Evolutionary conservation across 306 rosid species (phyloP).

Genomic region (Rubus idaeus): DNA sequence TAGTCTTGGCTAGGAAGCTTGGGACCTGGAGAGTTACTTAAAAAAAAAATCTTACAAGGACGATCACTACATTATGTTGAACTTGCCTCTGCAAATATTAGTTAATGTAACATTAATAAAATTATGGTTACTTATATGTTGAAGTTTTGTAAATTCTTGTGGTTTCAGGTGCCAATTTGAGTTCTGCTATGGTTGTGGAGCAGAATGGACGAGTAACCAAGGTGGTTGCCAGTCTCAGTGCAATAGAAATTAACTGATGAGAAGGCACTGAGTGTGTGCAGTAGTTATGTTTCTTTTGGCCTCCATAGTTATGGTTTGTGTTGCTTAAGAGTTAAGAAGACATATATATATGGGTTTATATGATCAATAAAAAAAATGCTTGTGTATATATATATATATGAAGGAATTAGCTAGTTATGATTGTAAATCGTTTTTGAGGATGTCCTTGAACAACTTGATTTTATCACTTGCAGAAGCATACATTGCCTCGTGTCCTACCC

Average conservation of each 20-base stretch:
- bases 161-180: slow-evolving; percentile 51
- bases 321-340: background rate
- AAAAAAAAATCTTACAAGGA: too few relatives aligned
- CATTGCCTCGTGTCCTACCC: too few relatives aligned
- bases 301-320: background rate
- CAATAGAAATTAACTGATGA: slow-evolving; percentile 12
- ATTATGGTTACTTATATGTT: background rate
- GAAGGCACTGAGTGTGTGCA: background rate
- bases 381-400: too few relatives aligned
- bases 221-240: slow-evolving; percentile 32
- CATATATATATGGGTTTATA: background rate
- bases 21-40: too few relatives aligned
- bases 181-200: slow-evolving; percentile 56
- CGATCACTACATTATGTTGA: background rate
- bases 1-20: too few relatives aligned
- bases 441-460: background rate
- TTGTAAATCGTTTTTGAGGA: background rate
- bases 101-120: background rate
- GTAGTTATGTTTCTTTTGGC: background rate
- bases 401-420: background rate
- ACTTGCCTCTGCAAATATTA: background rate
- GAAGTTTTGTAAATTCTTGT: background rate
- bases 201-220: slow-evolving; percentile 36
- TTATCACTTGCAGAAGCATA: background rate
- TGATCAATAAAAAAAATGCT: background rate